Evolutionary conservation across 1,284 basidiomycete genomes (phyloP).

Genomic region (Somion occarium): DNA sequence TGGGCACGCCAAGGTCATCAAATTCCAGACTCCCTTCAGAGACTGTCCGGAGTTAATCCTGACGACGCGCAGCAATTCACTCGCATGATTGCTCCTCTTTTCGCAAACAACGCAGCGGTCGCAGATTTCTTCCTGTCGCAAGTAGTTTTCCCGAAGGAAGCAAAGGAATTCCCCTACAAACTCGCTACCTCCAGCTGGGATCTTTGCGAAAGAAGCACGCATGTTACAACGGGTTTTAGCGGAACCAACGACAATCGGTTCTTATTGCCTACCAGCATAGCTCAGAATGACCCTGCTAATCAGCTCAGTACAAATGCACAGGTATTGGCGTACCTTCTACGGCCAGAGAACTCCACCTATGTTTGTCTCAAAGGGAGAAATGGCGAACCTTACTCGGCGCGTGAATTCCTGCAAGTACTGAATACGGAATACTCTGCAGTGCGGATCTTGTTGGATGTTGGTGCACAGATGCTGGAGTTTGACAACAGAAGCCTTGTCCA

Average conservation of each 20-base stretch:
- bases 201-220: slow-evolving; percentile 34
- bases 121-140: slow-evolving; percentile 47
- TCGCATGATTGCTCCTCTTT: slow-evolving; percentile 20
- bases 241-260: slow-evolving; percentile 52
- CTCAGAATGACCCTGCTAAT: slow-evolving; percentile 36
- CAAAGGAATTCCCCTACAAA: slow-evolving; percentile 44
- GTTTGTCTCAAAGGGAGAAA: slow-evolving; percentile 20
- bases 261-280: slow-evolving; percentile 42
- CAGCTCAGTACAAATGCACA: slow-evolving; percentile 47
- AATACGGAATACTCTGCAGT: slow-evolving; percentile 31
- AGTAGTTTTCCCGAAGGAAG: slow-evolving; percentile 44
- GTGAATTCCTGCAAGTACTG: slow-evolving; percentile 18
- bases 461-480: slow-evolving; percentile 53
- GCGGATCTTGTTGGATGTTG: slow-evolving; percentile 47
- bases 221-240: slow-evolving; percentile 47
- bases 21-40: background rate
- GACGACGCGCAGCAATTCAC: background rate
- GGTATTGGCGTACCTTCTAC: slow-evolving; percentile 42
- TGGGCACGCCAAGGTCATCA: background rate
- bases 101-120: slow-evolving; percentile 34
- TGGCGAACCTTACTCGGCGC: slow-evolving; percentile 27
- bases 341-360: slow-evolving; percentile 39
- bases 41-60: background rate
- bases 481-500: slow-evolving; percentile 36
- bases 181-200: slow-evolving; percentile 50